Percentiles rank a stretch among this genome's conserved stretches.
These are phyloP conservation scores for Geranium rotundifolium DNA, from an alignment of 345 rosid genomes.

Conservation along the genomic window DNA sequence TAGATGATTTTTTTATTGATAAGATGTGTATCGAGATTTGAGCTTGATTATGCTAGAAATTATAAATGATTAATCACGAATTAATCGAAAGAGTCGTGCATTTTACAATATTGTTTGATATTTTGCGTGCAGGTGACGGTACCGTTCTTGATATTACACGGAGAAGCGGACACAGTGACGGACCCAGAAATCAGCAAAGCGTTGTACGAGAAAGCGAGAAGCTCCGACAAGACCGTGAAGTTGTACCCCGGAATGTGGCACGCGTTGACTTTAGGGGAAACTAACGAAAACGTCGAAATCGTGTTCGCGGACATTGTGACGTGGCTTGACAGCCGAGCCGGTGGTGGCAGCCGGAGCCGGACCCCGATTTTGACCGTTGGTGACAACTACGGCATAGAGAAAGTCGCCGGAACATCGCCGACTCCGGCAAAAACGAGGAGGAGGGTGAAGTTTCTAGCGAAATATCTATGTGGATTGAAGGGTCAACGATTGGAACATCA, in stretches of 20 bases:
- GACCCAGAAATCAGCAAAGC: slow-evolving; percentile 97
- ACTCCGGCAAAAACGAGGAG: not conserved
- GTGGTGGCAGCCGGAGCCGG: slow-evolving; percentile 4
- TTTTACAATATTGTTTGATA: no score
- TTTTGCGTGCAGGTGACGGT: slow-evolving; percentile 12
- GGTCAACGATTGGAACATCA: slow-evolving; percentile 41
- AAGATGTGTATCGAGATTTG: no score
- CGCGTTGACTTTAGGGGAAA: slow-evolving; percentile 70
- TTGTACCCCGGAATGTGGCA: slow-evolving; percentile 98
- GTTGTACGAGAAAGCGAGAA: slow-evolving; percentile 51
- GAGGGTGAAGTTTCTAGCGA: slow-evolving; percentile 7
- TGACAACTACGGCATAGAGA: not conserved
- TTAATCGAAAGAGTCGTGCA: no score
- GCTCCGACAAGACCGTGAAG: slow-evolving; percentile 70
- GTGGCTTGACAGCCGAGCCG: slow-evolving; percentile 57
- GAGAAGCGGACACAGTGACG: slow-evolving; percentile 83
- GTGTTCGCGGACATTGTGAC: slow-evolving; percentile 60
- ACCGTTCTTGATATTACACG: slow-evolving; percentile 83
- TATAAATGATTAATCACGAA: no score
- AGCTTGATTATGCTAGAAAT: no score
- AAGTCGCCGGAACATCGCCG: not conserved
- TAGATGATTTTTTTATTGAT: no score
- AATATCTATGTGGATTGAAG: slow-evolving; percentile 48
- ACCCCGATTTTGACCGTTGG: slow-evolving; percentile 17
- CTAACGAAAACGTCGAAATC: slow-evolving; percentile 53